Base-by-base conservation (phyloP, 192 early-diverging fungal genomes). In the Podila clonocystis region DNA sequence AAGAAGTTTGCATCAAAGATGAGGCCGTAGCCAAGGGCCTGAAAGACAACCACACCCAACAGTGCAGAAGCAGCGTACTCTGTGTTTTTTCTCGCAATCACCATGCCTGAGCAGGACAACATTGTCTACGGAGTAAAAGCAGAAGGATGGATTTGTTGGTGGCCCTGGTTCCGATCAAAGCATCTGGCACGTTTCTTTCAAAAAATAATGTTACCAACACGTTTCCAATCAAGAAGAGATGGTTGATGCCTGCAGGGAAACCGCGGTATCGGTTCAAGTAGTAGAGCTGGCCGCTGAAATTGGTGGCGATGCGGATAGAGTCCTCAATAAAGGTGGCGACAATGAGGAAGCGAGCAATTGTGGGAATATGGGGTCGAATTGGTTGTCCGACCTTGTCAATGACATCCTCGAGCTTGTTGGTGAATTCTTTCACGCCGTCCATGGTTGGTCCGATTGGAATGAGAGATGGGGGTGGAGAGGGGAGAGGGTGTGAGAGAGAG, bases 291-390 rank as follows among this genome's bases (percentile, higher is more conserved):
- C 96, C 95, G 61, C 85, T 75, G 91, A 96, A 99, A 78, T 98
- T 96, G 65, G 92, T 88, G 71, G 90, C 78, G 63, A 98, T 96
- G 52, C 97, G 92, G 17, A 97, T 68, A 4, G 96, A 88, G 80
- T 98, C 97, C 83, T 98, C 97, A 52, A 98, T 82, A 83, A 98
- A 99, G 15, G 97, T 99, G 38, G 93, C 95, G 31, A 99, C 96
- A 38, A 99, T 91, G 20, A 99, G 86, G 68, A 96, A 94, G 7
- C 97, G 92, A n/a, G 95, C 95, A 63, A 97, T 92, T 73, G 86
- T 89, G 4, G 97, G 96, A 50, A 98, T 90, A 74, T 92, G 91
- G 34, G 97, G 97, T 88, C 98, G 98, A 33, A 98, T 75, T 49
- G 94, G 95, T 36, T 88, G 85, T 31, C 91, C 88, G 22, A 96